phyloP scores from a whole-genome alignment of 2,329 filamentous ascomycete genomes.

The Thielaviopsis musarum region DNA sequence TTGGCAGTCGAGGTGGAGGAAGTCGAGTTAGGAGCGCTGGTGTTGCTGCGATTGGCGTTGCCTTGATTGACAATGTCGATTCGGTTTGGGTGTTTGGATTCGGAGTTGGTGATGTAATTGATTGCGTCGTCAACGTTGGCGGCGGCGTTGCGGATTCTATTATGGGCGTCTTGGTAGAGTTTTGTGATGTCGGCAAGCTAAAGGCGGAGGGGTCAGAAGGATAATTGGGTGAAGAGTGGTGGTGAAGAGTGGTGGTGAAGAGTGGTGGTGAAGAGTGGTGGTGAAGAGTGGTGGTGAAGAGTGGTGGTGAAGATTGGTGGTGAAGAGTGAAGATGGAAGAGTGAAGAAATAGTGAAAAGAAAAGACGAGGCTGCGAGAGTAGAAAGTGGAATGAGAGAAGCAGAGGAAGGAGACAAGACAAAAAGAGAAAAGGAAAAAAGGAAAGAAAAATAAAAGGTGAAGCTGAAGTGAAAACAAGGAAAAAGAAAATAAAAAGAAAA shows the following conservation, averaged over 20 bases:
- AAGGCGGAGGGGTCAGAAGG: too few species aligned
- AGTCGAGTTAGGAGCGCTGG: slow-evolving; percentile 18
- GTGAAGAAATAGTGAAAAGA: too few species aligned
- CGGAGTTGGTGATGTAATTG: slow-evolving; percentile 47
- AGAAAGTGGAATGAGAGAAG: slow-evolving; percentile 8
- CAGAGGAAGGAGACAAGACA: neutral
- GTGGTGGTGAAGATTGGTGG: too few species aligned
- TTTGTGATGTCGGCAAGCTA: slow-evolving; percentile 43
- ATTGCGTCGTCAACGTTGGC: slow-evolving; percentile 56
- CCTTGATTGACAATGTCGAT: slow-evolving; percentile 41
- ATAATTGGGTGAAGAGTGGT: too few species aligned
- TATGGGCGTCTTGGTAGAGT: slow-evolving; percentile 45
- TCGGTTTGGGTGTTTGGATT: slow-evolving; percentile 60
- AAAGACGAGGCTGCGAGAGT: too few species aligned
- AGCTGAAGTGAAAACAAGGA: neutral
- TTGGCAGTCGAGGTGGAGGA: slow-evolving; percentile 25
- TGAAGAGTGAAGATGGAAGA: too few species aligned
- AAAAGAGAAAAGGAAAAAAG: neutral
- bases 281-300: too few species aligned
- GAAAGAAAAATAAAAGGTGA: neutral
- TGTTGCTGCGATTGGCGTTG: slow-evolving; percentile 25
- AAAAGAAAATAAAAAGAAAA: neutral
- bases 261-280: too few species aligned
- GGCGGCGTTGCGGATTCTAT: slow-evolving; percentile 56
- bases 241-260: too few species aligned